These are phyloP conservation scores for Neckera pumila DNA, from an alignment of 225 moss, liverwort and hornwort species.

Conservation along the genomic window DNA sequence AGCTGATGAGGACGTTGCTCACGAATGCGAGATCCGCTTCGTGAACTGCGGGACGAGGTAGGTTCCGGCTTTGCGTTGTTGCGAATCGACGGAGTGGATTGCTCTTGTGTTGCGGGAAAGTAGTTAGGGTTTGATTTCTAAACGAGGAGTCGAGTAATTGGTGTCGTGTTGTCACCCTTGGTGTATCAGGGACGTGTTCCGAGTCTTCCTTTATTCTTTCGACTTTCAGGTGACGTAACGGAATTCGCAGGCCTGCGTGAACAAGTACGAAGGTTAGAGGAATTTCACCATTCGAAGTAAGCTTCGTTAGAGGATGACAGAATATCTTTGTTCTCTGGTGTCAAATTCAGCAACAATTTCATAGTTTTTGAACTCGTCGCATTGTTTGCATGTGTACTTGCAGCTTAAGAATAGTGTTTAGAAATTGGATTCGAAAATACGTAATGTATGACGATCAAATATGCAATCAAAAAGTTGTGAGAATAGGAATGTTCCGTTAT, in stretches of 20 bases:
- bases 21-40: constrained; percentile 43
- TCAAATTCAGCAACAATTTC: neutral
- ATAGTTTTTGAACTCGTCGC: too few species aligned
- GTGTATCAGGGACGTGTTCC: constrained; percentile 5
- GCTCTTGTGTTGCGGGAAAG: neutral
- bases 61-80: neutral
- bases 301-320: neutral
- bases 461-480: too few species aligned
- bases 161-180: neutral
- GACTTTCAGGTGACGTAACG: constrained; percentile 36
- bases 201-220: constrained; percentile 20
- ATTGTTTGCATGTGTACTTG: neutral
- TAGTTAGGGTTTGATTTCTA: neutral
- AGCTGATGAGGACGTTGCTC: constrained; percentile 33
- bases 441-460: neutral
- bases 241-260: constrained; percentile 37
- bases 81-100: neutral
- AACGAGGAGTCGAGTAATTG: neutral
- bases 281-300: neutral
- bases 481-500: neutral
- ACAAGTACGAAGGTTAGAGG: neutral
- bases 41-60: constrained; percentile 13
- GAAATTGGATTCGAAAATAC: neutral
- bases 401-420: neutral
- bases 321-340: neutral